phyloP scores from a whole-genome alignment of 176 grass and related monocot genomes.

The Paspalum vaginatum region DNA sequence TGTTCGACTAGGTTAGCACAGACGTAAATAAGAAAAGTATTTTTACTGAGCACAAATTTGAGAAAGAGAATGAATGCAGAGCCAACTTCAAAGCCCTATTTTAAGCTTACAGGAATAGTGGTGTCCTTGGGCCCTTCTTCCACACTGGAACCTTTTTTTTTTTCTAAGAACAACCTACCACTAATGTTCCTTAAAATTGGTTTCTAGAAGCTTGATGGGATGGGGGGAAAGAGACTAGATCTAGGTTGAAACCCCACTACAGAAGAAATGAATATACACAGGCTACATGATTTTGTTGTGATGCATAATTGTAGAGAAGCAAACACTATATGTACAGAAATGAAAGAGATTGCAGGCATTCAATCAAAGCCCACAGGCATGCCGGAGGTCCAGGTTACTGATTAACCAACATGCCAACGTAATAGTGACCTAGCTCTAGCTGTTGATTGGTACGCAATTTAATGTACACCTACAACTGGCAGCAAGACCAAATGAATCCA shows the following conservation, averaged over 20 bases:
- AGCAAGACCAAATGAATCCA: constrained; percentile 17
- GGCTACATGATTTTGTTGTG: constrained; percentile 7
- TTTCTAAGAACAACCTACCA: constrained; percentile 1
- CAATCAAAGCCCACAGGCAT: background rate
- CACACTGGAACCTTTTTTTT: background rate
- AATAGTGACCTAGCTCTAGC: background rate
- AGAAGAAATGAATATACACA: background rate
- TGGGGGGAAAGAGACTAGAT: background rate
- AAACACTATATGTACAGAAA: background rate
- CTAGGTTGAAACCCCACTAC: background rate
- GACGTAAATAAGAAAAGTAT: background rate
- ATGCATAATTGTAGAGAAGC: background rate
- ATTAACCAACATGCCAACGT: constrained; percentile 14
- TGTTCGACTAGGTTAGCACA: background rate
- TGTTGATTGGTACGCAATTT: background rate
- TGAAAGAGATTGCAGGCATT: constrained; percentile 7
- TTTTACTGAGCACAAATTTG: background rate
- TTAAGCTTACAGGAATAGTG: background rate
- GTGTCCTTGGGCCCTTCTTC: background rate
- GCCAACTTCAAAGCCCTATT: background rate
- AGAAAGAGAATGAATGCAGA: background rate
- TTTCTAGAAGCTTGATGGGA: background rate
- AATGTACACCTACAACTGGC: constrained; percentile 5
- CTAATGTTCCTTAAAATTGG: background rate
- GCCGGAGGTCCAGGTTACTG: background rate